Evolutionary conservation across 345 rosid species (phyloP).

Genomic region (Lagerstroemia speciosa): DNA sequence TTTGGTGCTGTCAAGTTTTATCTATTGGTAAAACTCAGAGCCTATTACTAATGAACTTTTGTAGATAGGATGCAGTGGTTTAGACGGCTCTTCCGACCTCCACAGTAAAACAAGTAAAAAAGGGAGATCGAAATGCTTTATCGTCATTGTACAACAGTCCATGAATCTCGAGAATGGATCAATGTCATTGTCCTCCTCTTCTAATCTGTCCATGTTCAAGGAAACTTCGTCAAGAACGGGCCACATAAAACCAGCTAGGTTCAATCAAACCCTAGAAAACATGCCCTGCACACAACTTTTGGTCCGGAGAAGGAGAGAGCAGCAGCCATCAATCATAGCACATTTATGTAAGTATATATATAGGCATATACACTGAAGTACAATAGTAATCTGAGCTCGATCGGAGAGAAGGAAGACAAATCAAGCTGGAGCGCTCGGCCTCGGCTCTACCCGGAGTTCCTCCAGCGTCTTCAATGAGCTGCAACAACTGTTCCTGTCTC

Average conservation of each 20-base stretch:
- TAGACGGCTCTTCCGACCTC: no score
- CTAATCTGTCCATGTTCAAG: constrained; percentile 8
- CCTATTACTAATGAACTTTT: no score
- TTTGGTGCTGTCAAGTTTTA: no score
- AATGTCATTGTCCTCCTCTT: no score
- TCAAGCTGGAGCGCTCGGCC: background rate
- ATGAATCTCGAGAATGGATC: no score
- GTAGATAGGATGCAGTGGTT: no score
- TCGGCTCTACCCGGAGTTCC: constrained; percentile 12
- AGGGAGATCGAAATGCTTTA: no score
- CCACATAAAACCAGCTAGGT: constrained; percentile 4
- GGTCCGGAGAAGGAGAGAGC: no score
- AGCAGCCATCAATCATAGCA: background rate
- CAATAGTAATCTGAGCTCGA: background rate
- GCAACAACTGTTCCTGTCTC: background rate
- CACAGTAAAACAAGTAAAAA: no score
- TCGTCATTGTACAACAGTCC: no score
- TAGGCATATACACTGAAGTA: background rate
- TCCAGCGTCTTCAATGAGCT: constrained; percentile 9
- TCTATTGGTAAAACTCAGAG: no score
- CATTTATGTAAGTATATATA: background rate
- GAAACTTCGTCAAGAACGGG: background rate
- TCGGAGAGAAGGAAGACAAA: background rate
- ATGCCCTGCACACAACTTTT: no score
- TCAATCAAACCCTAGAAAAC: background rate